These are phyloP conservation scores for Trichomonascaceae sp. DNA, from an alignment of 1,139 yeast genomes.

Conservation along the genomic window DNA sequence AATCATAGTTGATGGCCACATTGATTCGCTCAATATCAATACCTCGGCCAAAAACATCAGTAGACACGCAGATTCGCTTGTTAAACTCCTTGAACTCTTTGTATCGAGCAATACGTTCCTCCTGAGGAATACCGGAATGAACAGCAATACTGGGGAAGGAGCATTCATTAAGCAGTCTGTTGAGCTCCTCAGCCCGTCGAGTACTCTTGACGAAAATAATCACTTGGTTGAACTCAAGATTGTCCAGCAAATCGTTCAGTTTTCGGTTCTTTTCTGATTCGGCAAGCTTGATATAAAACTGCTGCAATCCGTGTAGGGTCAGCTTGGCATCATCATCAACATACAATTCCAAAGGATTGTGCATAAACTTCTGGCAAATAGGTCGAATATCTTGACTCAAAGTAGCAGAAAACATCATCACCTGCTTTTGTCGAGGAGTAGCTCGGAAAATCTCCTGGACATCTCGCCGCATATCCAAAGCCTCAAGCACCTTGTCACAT, in stretches of 20 bases:
- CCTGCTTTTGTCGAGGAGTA: slow-evolving; percentile 98
- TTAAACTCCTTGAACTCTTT: slow-evolving; percentile 95
- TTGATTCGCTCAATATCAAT: slow-evolving; percentile 98
- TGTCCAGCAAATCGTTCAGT: slow-evolving; percentile 86
- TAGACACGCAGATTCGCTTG: slow-evolving; percentile 96
- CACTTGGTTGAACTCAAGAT: slow-evolving; percentile 95
- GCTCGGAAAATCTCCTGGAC: slow-evolving; percentile 97
- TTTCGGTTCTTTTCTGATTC: slow-evolving; percentile 94
- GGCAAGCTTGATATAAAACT: slow-evolving; percentile 81
- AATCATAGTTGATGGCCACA: slow-evolving; percentile 93
- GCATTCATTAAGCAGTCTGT: slow-evolving; percentile 82
- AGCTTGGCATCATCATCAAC: slow-evolving; percentile 97
- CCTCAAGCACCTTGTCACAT: slow-evolving; percentile 94
- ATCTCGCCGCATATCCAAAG: slow-evolving; percentile 91
- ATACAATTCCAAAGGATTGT: slow-evolving; percentile 93
- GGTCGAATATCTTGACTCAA: slow-evolving; percentile 93
- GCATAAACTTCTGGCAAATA: slow-evolving; percentile 96
- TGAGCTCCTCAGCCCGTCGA: slow-evolving; percentile 86
- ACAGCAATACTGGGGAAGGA: slow-evolving; percentile 98
- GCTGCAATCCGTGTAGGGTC: slow-evolving; percentile 97
- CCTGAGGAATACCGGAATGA: slow-evolving; percentile 94
- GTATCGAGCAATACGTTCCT: slow-evolving; percentile 96
- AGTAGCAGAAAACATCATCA: slow-evolving; percentile 99
- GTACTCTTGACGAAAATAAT: slow-evolving; percentile 93
- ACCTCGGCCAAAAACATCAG: slow-evolving; percentile 99